These are phyloP conservation scores for Kuraishia molischiana DNA, from an alignment of 805 yeast species.

Conservation along the genomic window DNA sequence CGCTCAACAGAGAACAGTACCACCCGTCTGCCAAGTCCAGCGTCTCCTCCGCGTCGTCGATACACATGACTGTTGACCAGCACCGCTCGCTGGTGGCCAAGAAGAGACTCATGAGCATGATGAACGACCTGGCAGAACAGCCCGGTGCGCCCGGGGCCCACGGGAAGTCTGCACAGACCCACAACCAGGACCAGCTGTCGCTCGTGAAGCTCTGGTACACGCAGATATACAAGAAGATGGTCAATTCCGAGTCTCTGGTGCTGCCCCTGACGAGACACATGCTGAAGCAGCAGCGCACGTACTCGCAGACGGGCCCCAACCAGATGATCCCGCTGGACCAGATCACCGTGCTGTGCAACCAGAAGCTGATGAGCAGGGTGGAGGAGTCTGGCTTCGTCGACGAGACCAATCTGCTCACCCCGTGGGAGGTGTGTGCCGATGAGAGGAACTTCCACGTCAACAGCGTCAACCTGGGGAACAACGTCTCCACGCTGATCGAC, in stretches of 20 bases:
- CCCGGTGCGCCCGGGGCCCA: background rate
- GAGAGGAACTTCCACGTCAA: conserved; percentile 16
- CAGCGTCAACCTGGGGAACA: conserved; percentile 15
- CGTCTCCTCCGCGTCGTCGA: background rate
- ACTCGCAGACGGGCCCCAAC: background rate
- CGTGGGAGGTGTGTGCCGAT: conserved; percentile 22
- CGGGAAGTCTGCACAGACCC: background rate
- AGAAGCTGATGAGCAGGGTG: background rate
- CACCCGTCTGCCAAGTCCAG: background rate
- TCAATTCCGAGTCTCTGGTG: conserved; percentile 7
- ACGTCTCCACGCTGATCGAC: conserved; percentile 14
- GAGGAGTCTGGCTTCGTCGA: background rate
- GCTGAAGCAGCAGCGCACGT: background rate
- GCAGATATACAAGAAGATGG: conserved; percentile 16
- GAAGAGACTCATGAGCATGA: background rate
- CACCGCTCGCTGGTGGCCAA: conserved; percentile 1
- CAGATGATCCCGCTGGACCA: conserved; percentile 1
- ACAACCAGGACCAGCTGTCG: conserved; percentile 12
- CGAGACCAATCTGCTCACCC: conserved; percentile 12
- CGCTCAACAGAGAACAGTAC: background rate
- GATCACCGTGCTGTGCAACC: conserved; percentile 2
- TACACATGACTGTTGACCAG: background rate
- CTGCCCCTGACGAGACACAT: conserved; percentile 1
- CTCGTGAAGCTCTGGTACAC: conserved; percentile 19
- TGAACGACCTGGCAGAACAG: background rate